A percentile compares a stretch with the other conserved stretches of the same genome.
These are phyloP conservation scores for Cerioporus squamosus DNA, from an alignment of 1,284 basidiomycete species.

Conservation along the genomic window DNA sequence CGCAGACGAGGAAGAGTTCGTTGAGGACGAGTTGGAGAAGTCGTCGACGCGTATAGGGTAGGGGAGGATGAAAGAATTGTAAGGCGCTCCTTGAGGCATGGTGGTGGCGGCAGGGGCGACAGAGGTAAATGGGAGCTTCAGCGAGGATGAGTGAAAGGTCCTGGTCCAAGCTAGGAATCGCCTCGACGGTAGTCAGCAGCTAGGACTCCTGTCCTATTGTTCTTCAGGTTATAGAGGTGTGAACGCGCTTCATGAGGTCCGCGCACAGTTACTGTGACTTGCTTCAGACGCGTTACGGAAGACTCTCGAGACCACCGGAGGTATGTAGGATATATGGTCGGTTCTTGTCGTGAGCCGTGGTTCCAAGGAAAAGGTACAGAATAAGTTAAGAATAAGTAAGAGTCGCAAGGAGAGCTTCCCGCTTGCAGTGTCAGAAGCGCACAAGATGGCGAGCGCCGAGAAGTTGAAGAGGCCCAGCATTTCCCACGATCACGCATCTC, in stretches of 20 bases:
- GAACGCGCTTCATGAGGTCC: no score
- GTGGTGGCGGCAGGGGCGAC: neutral
- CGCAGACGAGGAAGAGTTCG: neutral
- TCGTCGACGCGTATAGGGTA: slow-evolving; percentile 84
- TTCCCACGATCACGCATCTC: no score
- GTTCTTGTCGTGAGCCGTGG: neutral
- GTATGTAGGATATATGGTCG: neutral
- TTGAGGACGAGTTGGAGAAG: slow-evolving; percentile 44
- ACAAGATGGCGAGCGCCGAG: neutral
- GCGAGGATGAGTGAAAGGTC: no score
- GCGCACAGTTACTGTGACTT: no score
- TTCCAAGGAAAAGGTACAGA: neutral
- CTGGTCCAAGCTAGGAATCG: no score
- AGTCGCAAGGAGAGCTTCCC: neutral
- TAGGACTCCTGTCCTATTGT: no score
- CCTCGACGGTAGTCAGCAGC: no score
- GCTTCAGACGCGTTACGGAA: neutral
- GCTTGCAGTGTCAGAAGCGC: neutral
- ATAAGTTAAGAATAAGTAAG: slow-evolving; percentile 2
- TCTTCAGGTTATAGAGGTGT: no score
- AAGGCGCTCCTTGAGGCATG: slow-evolving; percentile 77
- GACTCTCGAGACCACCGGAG: neutral
- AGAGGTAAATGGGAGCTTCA: no score
- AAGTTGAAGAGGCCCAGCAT: no score
- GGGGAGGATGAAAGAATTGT: slow-evolving; percentile 64